Evolutionary conservation across 2,329 filamentous ascomycete genomes (phyloP).

Genomic region (Cordyceps tenuipes): DNA sequence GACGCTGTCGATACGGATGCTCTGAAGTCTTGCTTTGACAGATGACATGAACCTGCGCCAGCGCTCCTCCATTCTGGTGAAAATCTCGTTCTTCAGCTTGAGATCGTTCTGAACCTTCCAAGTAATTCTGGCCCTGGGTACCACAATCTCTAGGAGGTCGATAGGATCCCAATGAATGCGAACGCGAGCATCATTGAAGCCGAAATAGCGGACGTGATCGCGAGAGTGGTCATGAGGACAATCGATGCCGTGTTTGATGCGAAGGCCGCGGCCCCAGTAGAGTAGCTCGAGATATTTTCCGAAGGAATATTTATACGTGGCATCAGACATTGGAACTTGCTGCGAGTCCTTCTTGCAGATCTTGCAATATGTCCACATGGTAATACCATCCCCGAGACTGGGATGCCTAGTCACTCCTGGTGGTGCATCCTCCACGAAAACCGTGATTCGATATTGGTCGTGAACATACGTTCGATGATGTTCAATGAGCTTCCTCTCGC

Average conservation of each 20-base stretch:
- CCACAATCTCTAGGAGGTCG: constrained; percentile 87
- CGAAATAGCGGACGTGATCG: constrained; percentile 89
- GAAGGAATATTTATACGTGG: constrained; percentile 96
- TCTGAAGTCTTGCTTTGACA: constrained; percentile 72
- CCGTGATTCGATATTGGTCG: constrained; percentile 84
- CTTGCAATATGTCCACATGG: constrained; percentile 98
- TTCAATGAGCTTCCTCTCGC: constrained; percentile 80
- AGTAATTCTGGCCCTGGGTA: constrained; percentile 80
- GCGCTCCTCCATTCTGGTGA: constrained; percentile 68
- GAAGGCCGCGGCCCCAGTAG: constrained; percentile 85
- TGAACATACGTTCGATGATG: constrained; percentile 97
- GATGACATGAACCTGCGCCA: constrained; percentile 83
- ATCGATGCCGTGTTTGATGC: constrained; percentile 57
- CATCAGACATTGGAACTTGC: constrained; percentile 83
- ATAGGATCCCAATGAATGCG: constrained; percentile 90
- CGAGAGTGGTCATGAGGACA: constrained; percentile 90
- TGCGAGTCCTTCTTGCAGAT: constrained; percentile 85
- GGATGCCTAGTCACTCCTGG: constrained; percentile 34
- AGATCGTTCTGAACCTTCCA: constrained; percentile 98
- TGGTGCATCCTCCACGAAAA: constrained; percentile 62
- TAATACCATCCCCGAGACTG: constrained; percentile 56
- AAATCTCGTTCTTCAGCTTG: constrained; percentile 87
- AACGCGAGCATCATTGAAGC: constrained; percentile 74
- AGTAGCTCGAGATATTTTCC: constrained; percentile 97
- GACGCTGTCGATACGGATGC: constrained; percentile 87